Evolutionary conservation across 2,329 filamentous ascomycete genomes (phyloP).

Genomic region (Ascochyta pisi): DNA sequence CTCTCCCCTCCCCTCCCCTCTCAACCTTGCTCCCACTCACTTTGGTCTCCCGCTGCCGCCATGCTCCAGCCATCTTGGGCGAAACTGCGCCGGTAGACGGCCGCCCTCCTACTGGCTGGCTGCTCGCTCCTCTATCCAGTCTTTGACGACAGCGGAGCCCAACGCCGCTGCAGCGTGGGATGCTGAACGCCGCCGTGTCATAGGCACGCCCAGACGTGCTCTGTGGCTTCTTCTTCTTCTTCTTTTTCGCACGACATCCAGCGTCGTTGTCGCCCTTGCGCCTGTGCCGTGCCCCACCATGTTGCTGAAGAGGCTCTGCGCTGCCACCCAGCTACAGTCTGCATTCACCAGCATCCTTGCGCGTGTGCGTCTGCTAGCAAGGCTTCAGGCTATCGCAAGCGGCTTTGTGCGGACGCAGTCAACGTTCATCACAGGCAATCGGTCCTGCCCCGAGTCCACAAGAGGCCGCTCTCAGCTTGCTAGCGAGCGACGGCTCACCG

Average conservation of each 20-base stretch:
- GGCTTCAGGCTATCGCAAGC: constrained; percentile 20
- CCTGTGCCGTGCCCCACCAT: background rate
- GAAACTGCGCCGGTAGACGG: constrained; percentile 15
- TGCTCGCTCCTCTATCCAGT: constrained; percentile 17
- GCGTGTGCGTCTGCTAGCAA: constrained; percentile 13
- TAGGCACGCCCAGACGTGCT: constrained; percentile 4
- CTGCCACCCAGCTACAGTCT: constrained; percentile 7
- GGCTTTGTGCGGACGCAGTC: constrained; percentile 20
- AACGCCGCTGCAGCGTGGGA: constrained; percentile 25
- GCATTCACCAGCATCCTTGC: no score
- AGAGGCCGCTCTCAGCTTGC: constrained; percentile 14
- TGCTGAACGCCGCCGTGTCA: constrained; percentile 12
- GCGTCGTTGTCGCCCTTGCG: background rate
- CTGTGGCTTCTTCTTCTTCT: background rate
- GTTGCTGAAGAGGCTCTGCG: constrained; percentile 16
- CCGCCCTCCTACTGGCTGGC: constrained; percentile 26
- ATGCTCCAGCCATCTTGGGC: constrained; percentile 26
- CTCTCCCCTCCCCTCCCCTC: background rate
- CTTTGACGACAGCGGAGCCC: constrained; percentile 20
- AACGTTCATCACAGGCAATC: constrained; percentile 24
- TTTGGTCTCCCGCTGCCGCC: constrained; percentile 31
- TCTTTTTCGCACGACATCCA: constrained; percentile 16
- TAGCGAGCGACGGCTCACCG: constrained; percentile 16
- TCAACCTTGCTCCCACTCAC: constrained; percentile 11
- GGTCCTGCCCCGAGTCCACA: constrained; percentile 30